Evolutionary conservation across 2,329 filamentous ascomycete genomes (phyloP).

Genomic region (Fusarium sp.): DNA sequence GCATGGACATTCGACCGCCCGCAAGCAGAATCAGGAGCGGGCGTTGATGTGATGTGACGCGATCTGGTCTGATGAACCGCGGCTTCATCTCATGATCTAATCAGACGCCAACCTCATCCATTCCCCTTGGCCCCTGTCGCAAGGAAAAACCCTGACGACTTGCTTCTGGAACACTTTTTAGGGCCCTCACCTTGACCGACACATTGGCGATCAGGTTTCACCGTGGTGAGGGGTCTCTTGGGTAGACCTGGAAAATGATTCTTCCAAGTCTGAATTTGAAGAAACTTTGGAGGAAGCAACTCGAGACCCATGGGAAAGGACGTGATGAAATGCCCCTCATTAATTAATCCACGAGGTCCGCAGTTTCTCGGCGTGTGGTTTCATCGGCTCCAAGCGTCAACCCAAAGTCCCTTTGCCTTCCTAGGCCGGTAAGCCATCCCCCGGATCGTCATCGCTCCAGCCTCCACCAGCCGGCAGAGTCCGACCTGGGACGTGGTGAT

Average conservation of each 20-base stretch:
- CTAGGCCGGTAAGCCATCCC: neutral
- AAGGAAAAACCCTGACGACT: neutral
- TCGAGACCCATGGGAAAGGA: neutral
- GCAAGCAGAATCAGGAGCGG: slow-evolving; percentile 29
- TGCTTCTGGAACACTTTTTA: neutral
- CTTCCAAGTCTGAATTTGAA: neutral
- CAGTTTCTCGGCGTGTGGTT: slow-evolving; percentile 4
- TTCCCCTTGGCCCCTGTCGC: neutral
- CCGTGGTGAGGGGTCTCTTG: neutral
- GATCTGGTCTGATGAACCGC: slow-evolving; percentile 35
- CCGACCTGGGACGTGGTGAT: neutral
- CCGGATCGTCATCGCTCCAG: neutral
- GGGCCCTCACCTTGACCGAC: neutral
- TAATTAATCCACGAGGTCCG: slow-evolving; percentile 16
- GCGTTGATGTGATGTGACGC: slow-evolving; percentile 9
- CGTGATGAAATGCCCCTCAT: neutral
- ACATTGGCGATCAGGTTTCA: neutral
- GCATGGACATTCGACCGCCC: slow-evolving; percentile 4
- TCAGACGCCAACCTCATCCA: neutral
- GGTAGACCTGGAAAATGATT: neutral
- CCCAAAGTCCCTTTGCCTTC: slow-evolving; percentile 4
- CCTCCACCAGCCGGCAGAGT: neutral
- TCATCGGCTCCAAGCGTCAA: slow-evolving; percentile 9
- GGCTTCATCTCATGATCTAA: slow-evolving; percentile 11
- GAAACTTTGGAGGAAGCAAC: neutral